These are phyloP conservation scores for Penicillium sp. DNA, from an alignment of 2,329 filamentous ascomycete genomes.

Conservation along the genomic window DNA sequence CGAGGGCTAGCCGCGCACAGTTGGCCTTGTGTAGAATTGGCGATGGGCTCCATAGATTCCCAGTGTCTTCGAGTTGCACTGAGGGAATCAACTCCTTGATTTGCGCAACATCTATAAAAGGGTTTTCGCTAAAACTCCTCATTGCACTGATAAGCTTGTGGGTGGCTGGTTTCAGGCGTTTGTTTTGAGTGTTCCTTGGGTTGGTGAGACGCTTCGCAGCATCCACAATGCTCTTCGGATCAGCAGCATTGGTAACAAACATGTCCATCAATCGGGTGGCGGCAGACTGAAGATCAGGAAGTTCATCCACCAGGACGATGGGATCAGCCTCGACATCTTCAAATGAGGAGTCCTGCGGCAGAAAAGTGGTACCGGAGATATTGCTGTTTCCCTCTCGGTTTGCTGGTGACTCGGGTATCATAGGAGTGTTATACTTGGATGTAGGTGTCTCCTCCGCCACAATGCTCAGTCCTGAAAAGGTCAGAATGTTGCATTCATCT, in stretches of 20 bases:
- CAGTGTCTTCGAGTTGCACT: slow-evolving; percentile 14
- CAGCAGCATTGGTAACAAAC: slow-evolving; percentile 28
- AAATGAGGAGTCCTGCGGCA: slow-evolving; percentile 25
- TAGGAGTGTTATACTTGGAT: slow-evolving; percentile 7
- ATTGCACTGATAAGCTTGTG: slow-evolving; percentile 24
- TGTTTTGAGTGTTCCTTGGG: slow-evolving; percentile 26
- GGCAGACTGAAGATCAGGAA: slow-evolving; percentile 36
- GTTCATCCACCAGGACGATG: slow-evolving; percentile 35
- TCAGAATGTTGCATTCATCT: slow-evolving; percentile 5
- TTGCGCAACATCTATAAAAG: slow-evolving; percentile 35
- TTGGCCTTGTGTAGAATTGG: slow-evolving; percentile 44
- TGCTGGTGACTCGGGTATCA: slow-evolving; percentile 21
- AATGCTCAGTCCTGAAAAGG: slow-evolving; percentile 9
- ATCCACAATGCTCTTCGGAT: slow-evolving; percentile 25
- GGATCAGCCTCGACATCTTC: slow-evolving; percentile 31
- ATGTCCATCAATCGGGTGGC: slow-evolving; percentile 36
- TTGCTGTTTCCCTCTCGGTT: slow-evolving; percentile 27
- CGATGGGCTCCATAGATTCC: slow-evolving; percentile 31
- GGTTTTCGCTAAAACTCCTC: slow-evolving; percentile 25
- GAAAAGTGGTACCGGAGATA: slow-evolving; percentile 35
- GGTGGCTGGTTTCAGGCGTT: slow-evolving; percentile 22
- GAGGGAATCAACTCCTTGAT: slow-evolving; percentile 31
- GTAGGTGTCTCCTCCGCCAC: slow-evolving; percentile 14
- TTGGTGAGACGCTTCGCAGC: slow-evolving; percentile 30
- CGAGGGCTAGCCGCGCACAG: slow-evolving; percentile 38